Percentiles rank a stretch among this genome's conserved stretches.
Conservation (phyloP, 2,329 filamentous ascomycete species). For the Talaromyces sp. region DNA sequence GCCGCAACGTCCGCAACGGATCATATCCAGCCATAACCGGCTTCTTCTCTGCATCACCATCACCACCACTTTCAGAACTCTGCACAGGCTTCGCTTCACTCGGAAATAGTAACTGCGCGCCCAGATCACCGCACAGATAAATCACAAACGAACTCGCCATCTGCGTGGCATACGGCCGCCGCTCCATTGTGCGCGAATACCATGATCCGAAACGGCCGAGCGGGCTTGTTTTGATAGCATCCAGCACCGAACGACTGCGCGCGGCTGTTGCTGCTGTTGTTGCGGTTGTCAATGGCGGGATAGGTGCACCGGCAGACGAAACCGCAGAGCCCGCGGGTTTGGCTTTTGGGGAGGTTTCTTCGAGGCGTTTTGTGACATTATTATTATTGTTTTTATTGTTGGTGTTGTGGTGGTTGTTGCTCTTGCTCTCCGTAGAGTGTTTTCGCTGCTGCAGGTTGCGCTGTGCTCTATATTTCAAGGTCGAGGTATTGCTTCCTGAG, state of each 20-base stretch:
- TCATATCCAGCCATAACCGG: conserved; percentile 53
- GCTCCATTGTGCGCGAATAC: conserved; percentile 66
- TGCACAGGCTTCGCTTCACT: conserved; percentile 21
- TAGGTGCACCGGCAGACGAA: conserved; percentile 17
- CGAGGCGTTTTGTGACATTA: neutral
- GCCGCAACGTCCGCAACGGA: conserved; percentile 60
- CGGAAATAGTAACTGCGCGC: conserved; percentile 63
- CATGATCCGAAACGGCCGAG: conserved; percentile 30
- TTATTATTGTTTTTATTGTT: neutral
- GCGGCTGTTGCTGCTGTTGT: neutral
- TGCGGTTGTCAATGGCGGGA: conserved; percentile 14
- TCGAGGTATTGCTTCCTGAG: conserved; percentile 9
- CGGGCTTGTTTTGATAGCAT: conserved; percentile 13
- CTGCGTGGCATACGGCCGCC: conserved; percentile 73
- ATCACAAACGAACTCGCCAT: conserved; percentile 68
- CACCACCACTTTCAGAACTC: neutral
- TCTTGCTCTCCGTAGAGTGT: conserved; percentile 3
- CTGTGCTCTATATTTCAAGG: neutral
- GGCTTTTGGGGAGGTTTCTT: neutral
- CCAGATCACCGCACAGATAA: conserved; percentile 71
- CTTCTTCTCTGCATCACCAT: too few relatives aligned
- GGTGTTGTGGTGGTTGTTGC: too few relatives aligned
- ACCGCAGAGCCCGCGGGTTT: conserved; percentile 8
- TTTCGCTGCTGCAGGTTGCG: neutral
- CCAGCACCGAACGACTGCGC: conserved; percentile 19